These are phyloP conservation scores for Hanseniaspora mollemarum DNA, from an alignment of 805 yeast genomes.

Conservation along the genomic window DNA sequence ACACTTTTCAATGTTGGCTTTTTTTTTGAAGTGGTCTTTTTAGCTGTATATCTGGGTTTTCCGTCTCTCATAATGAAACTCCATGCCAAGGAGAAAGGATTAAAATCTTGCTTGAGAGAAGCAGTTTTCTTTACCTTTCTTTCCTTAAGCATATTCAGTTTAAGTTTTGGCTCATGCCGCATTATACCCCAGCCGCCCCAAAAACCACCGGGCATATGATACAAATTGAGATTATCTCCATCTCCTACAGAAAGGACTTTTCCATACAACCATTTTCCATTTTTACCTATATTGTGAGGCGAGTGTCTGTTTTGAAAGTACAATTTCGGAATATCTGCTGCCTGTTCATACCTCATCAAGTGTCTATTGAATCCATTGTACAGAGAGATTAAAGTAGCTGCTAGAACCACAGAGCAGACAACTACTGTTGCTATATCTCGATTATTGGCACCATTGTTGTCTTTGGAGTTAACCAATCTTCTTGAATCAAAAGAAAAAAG, in stretches of 20 bases:
- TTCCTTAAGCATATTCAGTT: constrained; percentile 25
- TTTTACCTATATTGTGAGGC: constrained; percentile 7
- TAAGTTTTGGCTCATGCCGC: constrained; percentile 47
- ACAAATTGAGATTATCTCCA: constrained; percentile 88
- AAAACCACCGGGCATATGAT: constrained; percentile 85
- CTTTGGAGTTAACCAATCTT: neutral
- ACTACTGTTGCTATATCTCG: constrained; percentile 17
- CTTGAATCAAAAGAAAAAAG: neutral
- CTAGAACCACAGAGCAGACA: constrained; percentile 27
- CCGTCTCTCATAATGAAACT: neutral
- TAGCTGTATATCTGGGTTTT: neutral
- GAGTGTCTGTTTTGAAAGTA: constrained; percentile 30
- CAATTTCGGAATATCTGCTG: constrained; percentile 39
- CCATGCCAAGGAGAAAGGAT: constrained; percentile 1
- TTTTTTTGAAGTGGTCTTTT: neutral
- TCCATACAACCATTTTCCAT: constrained; percentile 43
- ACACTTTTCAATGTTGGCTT: neutral
- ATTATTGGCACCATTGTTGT: neutral
- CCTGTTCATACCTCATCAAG: constrained; percentile 41
- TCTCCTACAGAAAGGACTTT: constrained; percentile 85
- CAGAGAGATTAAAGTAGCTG: constrained; percentile 35
- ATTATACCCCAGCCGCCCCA: constrained; percentile 91
- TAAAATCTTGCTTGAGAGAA: neutral
- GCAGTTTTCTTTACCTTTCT: neutral
- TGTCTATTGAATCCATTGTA: constrained; percentile 36